Base-by-base conservation (phyloP, 768 basidiomycete species). In the Rubroboletus pulcherrimus region DNA sequence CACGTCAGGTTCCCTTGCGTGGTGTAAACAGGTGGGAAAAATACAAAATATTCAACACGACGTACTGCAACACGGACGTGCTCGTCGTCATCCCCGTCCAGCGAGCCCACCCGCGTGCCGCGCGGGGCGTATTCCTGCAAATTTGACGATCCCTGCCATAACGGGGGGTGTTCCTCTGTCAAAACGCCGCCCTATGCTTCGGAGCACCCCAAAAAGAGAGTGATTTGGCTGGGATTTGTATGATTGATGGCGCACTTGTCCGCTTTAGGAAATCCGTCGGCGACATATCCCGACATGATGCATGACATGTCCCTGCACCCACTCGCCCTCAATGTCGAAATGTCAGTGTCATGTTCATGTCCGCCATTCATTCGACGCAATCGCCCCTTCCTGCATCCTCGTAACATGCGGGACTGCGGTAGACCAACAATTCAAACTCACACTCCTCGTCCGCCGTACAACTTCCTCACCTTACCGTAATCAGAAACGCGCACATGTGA, bases 401-500 rank as follows among this genome's bases (percentile, higher is more conserved):
- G 54, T 50, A 55, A 42, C 56, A 56, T 53, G 55, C 53, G 58
- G 50, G 57, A 66, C 66, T 59, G 64, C 61, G 58, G 53, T 54
- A 24, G 33, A 31, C 15, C 49, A 41, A 30, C 62, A 55, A 56
- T 61, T 68, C 68, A 55, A 46, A 44, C 63, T 37, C 59, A 19
- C 52, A 19, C 51, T 42, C 55, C 43, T 55, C 39, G 26, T 57
- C 40, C 62, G 64, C 66, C 71, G 63, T 71, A 65, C 60, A 67
- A 61, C 66, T 40, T 52, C 70, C 66, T 62, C 59, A 59, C 53
- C 53, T 42, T 62, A 49, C 63, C 71, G 69, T 71, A 73, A 71
- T 69, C 49, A 68, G 62, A 55, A 71, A 73, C 57, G 55, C 60
- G 29, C 61, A 57, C 71, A 67, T 73, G 70, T 71, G 67, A 66